These are phyloP conservation scores for Citrus sp. DNA, from an alignment of 345 rosid genomes.

Conservation along the genomic window DNA sequence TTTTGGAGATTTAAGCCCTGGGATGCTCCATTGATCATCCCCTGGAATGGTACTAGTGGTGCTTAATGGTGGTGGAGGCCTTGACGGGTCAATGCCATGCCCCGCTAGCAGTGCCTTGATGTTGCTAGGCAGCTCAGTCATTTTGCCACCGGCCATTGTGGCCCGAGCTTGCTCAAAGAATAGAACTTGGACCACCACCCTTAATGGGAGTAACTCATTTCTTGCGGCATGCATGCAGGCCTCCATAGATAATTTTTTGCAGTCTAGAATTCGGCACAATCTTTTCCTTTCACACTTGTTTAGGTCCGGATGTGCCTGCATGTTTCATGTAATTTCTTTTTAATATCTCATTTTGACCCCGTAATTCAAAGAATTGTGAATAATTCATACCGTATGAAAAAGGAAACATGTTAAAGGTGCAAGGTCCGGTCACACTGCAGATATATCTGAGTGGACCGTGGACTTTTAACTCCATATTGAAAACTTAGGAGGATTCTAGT, in stretches of 20 bases:
- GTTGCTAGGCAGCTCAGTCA: constrained; percentile 74
- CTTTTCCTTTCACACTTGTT: constrained; percentile 85
- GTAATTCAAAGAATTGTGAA: background rate
- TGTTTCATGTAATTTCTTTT: background rate
- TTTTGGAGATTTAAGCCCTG: constrained; percentile 79
- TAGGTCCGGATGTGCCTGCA: constrained; percentile 75
- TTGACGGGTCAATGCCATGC: constrained; percentile 73
- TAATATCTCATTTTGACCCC: background rate
- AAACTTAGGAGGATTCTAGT: background rate
- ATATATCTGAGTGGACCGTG: background rate
- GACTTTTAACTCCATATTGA: background rate
- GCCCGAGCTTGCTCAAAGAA: constrained; percentile 95
- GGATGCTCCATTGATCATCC: constrained; percentile 93
- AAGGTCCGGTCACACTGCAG: background rate
- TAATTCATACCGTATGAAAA: background rate
- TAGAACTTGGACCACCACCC: constrained; percentile 96
- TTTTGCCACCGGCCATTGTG: constrained; percentile 59
- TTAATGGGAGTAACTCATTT: constrained; percentile 80
- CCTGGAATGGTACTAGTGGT: constrained; percentile 57
- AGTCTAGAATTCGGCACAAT: constrained; percentile 74
- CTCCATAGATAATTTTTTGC: constrained; percentile 91
- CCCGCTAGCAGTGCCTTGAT: constrained; percentile 80
- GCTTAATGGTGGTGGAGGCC: constrained; percentile 59
- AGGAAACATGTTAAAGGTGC: background rate
- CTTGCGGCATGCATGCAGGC: constrained; percentile 99